Evolutionary conservation across 2,329 filamentous ascomycete genomes (phyloP).

Genomic region (Aquanectria penicillioides): DNA sequence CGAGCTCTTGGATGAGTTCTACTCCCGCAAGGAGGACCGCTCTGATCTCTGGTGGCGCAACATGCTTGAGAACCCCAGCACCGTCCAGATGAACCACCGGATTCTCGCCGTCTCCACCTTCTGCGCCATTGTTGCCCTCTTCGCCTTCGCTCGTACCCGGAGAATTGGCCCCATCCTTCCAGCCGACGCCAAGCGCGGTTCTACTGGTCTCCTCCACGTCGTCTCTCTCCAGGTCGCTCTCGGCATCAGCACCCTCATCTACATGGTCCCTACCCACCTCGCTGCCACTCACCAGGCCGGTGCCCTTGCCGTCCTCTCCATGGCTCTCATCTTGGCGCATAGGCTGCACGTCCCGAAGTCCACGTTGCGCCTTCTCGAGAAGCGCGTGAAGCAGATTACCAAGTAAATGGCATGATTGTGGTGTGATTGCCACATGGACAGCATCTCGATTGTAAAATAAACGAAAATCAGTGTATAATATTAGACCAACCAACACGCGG

Average conservation of each 20-base stretch:
- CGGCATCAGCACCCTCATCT: constrained; percentile 90
- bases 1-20: constrained; percentile 88
- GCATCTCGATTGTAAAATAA: constrained; percentile 32
- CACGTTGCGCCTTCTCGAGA: constrained; percentile 68
- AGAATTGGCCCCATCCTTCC: constrained; percentile 69
- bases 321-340: constrained; percentile 81
- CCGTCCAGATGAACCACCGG: constrained; percentile 95
- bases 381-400: constrained; percentile 51
- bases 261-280: constrained; percentile 89
- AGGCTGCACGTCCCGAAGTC: constrained; percentile 78
- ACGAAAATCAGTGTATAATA: constrained; percentile 39
- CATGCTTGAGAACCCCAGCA: constrained; percentile 94
- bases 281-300: constrained; percentile 95
- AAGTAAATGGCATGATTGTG: constrained; percentile 30
- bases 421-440: constrained; percentile 23
- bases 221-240: constrained; percentile 84
- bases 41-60: constrained; percentile 97
- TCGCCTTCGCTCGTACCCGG: constrained; percentile 79
- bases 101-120: constrained; percentile 92
- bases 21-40: constrained; percentile 79
- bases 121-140: constrained; percentile 80
- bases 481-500: constrained; percentile 30
- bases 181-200: constrained; percentile 70
- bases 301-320: constrained; percentile 84
- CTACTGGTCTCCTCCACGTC: constrained; percentile 84